A percentile compares a stretch with the other conserved stretches of the same genome.
These are phyloP conservation scores for Teratosphaeriaceae sp. DNA, from an alignment of 2,329 filamentous ascomycete species.

Conservation along the genomic window DNA sequence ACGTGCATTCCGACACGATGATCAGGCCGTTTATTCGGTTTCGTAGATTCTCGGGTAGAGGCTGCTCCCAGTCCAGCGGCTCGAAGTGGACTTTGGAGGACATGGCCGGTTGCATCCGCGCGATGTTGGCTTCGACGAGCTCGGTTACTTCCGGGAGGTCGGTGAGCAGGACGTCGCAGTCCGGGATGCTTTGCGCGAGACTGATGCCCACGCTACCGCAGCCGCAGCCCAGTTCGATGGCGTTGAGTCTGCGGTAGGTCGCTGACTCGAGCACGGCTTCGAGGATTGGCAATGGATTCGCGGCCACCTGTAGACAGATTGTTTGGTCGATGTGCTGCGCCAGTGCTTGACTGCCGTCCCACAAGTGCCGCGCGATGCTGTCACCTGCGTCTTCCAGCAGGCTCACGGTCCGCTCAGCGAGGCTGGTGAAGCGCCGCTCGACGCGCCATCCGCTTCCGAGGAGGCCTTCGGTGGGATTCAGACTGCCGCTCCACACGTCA, in stretches of 20 bases:
- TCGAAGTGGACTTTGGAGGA: slow-evolving; percentile 41
- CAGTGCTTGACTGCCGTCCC: slow-evolving; percentile 58
- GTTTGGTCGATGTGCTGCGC: slow-evolving; percentile 46
- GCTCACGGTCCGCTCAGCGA: slow-evolving; percentile 34
- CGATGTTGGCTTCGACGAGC: slow-evolving; percentile 52
- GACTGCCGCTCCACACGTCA: slow-evolving; percentile 50
- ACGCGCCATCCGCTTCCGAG: slow-evolving; percentile 46
- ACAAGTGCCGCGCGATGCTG: slow-evolving; percentile 65
- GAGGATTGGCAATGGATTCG: slow-evolving; percentile 29
- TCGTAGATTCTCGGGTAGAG: slow-evolving; percentile 35
- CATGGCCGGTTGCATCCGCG: slow-evolving; percentile 35
- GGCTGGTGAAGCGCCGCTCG: slow-evolving; percentile 47
- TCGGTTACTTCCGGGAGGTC: slow-evolving; percentile 60
- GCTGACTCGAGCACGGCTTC: slow-evolving; percentile 32
- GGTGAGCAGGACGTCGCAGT: slow-evolving; percentile 53
- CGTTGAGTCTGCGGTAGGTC: slow-evolving; percentile 38
- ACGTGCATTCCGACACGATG: slow-evolving; percentile 65
- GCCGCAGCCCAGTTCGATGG: slow-evolving; percentile 61
- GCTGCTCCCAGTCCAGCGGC: slow-evolving; percentile 57
- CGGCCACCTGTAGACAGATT: slow-evolving; percentile 27
- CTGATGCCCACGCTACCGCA: slow-evolving; percentile 63
- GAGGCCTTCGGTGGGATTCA: slow-evolving; percentile 33
- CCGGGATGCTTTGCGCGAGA: slow-evolving; percentile 48
- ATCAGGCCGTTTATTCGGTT: slow-evolving; percentile 50
- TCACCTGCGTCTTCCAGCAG: slow-evolving; percentile 67